Evolutionary conservation across 176 grass and related monocot species (phyloP).

Genomic region (Ananas comosus): DNA sequence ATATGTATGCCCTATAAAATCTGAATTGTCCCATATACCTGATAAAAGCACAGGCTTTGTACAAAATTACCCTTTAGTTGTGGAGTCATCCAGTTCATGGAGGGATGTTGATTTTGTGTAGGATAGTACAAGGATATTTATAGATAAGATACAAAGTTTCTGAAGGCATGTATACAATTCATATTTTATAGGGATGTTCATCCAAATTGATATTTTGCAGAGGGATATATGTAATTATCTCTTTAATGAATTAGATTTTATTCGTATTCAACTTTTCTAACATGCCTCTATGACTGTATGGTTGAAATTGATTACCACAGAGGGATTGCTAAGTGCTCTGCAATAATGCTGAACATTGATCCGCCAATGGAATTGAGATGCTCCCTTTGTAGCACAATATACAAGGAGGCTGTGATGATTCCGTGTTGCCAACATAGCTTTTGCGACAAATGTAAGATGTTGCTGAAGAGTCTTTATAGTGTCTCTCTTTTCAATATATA

Average conservation of each 20-base stretch:
- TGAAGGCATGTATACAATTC: too few species aligned
- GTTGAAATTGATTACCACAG: background rate
- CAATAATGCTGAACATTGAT: conserved; percentile 18
- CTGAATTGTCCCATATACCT: background rate
- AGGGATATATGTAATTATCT: too few species aligned
- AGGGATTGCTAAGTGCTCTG: conserved; percentile 12
- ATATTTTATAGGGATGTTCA: too few species aligned
- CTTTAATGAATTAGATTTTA: too few species aligned
- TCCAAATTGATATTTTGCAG: too few species aligned
- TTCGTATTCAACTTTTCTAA: background rate
- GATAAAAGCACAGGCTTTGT: too few species aligned
- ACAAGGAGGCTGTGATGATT: conserved; percentile 41
- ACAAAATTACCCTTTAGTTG: too few species aligned
- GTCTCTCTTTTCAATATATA: background rate
- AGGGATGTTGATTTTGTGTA: too few species aligned
- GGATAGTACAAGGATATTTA: too few species aligned
- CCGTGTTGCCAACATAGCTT: conserved; percentile 54
- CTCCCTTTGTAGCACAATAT: conserved; percentile 37
- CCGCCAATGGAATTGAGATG: conserved; percentile 38
- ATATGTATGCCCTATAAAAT: too few species aligned
- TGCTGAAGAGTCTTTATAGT: background rate
- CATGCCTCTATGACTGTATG: background rate
- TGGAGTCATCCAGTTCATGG: too few species aligned
- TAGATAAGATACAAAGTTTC: too few species aligned
- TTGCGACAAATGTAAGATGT: conserved; percentile 36